phyloP scores from a whole-genome alignment of 345 rosid species.

The Raphanus raphanistrum region DNA sequence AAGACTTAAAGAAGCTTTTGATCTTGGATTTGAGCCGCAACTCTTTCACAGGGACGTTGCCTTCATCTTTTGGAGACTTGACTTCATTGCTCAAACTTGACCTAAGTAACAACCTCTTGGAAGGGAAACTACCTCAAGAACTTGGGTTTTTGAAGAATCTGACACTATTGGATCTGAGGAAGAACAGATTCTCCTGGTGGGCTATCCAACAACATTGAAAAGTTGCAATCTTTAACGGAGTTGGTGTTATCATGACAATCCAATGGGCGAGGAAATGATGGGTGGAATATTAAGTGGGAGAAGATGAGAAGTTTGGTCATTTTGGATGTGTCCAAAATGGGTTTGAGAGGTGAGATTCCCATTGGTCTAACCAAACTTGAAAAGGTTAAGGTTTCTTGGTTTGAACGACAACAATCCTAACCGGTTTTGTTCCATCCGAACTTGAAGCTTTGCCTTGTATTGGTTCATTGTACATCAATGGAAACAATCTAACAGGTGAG shows the following conservation, averaged over 20 bases:
- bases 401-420: conserved; percentile 71
- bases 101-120: conserved; percentile 60
- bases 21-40: conserved; percentile 80
- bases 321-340: conserved; percentile 60
- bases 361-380: conserved; percentile 51
- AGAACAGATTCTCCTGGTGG: conserved; percentile 78
- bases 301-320: conserved; percentile 51
- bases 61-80: conserved; percentile 57
- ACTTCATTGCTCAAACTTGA: conserved; percentile 78
- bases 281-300: conserved; percentile 51
- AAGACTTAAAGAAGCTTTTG: conserved; percentile 54
- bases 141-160: conserved; percentile 54
- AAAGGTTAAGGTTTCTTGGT: conserved; percentile 74
- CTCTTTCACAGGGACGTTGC: conserved; percentile 62
- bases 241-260: conserved; percentile 66
- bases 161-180: conserved; percentile 75
- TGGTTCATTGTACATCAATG: conserved; percentile 63
- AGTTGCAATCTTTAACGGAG: conserved; percentile 60
- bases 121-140: conserved; percentile 55
- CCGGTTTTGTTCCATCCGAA: conserved; percentile 56
- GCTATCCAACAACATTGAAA: conserved; percentile 51
- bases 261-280: conserved; percentile 55
- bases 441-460: conserved; percentile 57
- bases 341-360: conserved; percentile 69
- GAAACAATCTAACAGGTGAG: conserved; percentile 81